Percentiles rank a stretch among this genome's conserved stretches.
These are phyloP conservation scores for Xylaria scruposa DNA, from an alignment of 495 filamentous ascomycete species.

Conservation along the genomic window DNA sequence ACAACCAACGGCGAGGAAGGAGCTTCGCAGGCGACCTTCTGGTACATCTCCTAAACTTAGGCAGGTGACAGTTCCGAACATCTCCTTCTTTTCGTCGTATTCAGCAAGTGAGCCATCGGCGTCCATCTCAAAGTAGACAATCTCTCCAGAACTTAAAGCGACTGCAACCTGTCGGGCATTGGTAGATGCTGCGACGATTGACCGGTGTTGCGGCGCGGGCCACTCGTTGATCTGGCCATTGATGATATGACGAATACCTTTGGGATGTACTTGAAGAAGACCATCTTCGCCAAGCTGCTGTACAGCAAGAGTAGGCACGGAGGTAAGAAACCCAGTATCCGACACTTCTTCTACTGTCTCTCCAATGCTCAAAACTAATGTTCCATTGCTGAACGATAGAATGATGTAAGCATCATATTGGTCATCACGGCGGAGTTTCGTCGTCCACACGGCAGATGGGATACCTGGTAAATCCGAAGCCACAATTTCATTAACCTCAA, in stretches of 20 bases:
- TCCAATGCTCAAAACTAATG: constrained; percentile 90
- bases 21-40: constrained; percentile 82
- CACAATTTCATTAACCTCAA: constrained; percentile 93
- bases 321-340: constrained; percentile 87
- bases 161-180: constrained; percentile 94
- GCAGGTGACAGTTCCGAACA: constrained; percentile 94
- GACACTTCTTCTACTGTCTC: constrained; percentile 96
- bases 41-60: constrained; percentile 93
- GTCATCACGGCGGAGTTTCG: constrained; percentile 81
- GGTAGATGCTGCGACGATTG: constrained; percentile 93
- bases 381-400: constrained; percentile 70
- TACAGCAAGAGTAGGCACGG: constrained; percentile 86
- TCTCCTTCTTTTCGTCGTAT: constrained; percentile 93
- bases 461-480: constrained; percentile 86
- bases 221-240: constrained; percentile 89
- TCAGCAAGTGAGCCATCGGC: constrained; percentile 87
- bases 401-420: constrained; percentile 82
- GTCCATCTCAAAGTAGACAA: constrained; percentile 98
- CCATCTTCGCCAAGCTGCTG: constrained; percentile 94
- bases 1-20: constrained; percentile 93
- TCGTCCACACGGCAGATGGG: constrained; percentile 92
- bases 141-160: constrained; percentile 91
- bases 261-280: constrained; percentile 92
- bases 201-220: constrained; percentile 89
- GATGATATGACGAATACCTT: constrained; percentile 90